Percentiles rank a stretch among this genome's conserved stretches.
phyloP scores from a whole-genome alignment of 1,139 yeast species.

The Wickerhamiella pararugosa region DNA sequence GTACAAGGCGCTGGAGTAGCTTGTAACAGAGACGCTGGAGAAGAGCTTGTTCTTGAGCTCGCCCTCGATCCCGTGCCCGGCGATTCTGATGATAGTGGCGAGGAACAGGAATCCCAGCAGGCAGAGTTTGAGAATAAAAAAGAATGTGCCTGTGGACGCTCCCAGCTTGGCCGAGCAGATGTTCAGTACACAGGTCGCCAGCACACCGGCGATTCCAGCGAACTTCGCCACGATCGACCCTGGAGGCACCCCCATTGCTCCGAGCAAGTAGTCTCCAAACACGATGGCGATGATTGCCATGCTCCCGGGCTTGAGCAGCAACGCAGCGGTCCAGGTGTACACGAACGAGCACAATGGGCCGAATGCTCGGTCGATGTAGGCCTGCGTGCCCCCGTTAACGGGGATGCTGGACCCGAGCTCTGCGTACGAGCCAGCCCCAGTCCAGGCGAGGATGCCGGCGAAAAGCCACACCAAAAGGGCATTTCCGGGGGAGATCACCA shows the following conservation, averaged over 20 bases:
- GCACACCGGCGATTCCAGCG: slow-evolving; percentile 14
- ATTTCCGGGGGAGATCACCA: slow-evolving; percentile 28
- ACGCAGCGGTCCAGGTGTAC: slow-evolving; percentile 29
- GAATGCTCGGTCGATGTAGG: slow-evolving; percentile 27
- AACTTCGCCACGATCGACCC: slow-evolving; percentile 14
- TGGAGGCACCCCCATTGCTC: no score
- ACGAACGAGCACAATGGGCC: slow-evolving; percentile 28
- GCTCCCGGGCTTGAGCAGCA: slow-evolving; percentile 29
- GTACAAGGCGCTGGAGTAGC: slow-evolving; percentile 28
- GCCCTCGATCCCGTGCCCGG: slow-evolving; percentile 16
- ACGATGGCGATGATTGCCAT: slow-evolving; percentile 30
- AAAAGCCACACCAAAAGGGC: slow-evolving; percentile 27
- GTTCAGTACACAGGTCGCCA: slow-evolving; percentile 24
- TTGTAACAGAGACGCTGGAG: slow-evolving; percentile 20
- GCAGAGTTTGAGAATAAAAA: slow-evolving; percentile 25
- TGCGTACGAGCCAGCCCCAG: slow-evolving; percentile 31
- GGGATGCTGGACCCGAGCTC: slow-evolving; percentile 31
- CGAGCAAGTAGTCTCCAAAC: slow-evolving; percentile 25
- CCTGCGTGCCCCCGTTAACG: slow-evolving; percentile 30
- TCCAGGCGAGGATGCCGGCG: slow-evolving; percentile 31
- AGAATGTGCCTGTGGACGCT: slow-evolving; percentile 25
- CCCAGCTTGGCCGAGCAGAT: slow-evolving; percentile 24
- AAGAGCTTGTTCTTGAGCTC: slow-evolving; percentile 19
- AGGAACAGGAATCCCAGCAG: slow-evolving; percentile 22
- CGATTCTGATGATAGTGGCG: slow-evolving; percentile 22